Percentiles rank a stretch among this genome's conserved stretches.
Evolutionary conservation across 2,329 filamentous ascomycete species (phyloP).

Genomic region (Colletotrichum euphorbiae): DNA sequence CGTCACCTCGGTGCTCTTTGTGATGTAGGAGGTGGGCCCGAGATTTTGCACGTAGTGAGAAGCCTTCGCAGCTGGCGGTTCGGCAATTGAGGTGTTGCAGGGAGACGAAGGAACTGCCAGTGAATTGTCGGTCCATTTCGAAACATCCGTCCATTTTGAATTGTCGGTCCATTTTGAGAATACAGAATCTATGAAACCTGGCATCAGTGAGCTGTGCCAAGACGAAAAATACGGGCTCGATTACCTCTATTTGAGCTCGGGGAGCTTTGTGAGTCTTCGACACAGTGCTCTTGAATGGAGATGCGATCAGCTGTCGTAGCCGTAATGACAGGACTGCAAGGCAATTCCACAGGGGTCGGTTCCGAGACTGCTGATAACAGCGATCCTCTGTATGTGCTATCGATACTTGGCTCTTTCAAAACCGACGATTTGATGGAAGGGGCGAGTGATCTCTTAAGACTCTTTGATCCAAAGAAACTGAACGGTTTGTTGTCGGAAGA

Average conservation of each 20-base stretch:
- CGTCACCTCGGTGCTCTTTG: constrained; percentile 53
- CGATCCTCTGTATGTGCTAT: constrained; percentile 34
- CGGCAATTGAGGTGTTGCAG: constrained; percentile 47
- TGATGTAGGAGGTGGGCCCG: constrained; percentile 56
- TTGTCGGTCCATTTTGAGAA: constrained; percentile 58
- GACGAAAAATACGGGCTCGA: constrained; percentile 10
- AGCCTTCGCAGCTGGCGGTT: constrained; percentile 45
- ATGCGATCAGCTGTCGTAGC: constrained; percentile 14
- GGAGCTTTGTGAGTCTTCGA: constrained; percentile 30
- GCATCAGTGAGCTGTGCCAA: constrained; percentile 41
- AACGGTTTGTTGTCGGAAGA: constrained; percentile 56
- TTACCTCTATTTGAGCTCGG: constrained; percentile 51
- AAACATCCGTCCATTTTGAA: constrained; percentile 1
- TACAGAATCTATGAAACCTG: constrained; percentile 53
- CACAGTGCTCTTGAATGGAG: constrained; percentile 23
- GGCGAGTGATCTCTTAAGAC: constrained; percentile 48
- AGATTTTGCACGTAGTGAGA: constrained; percentile 53
- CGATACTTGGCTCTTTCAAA: constrained; percentile 27
- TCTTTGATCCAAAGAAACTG: constrained; percentile 57
- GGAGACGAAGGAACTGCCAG: constrained; percentile 48
- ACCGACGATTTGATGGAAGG: constrained; percentile 40
- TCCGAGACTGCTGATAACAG: constrained; percentile 32
- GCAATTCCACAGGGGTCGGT: constrained; percentile 22
- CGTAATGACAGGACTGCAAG: constrained; percentile 11
- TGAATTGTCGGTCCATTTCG: constrained; percentile 28